A percentile compares a stretch with the other conserved stretches of the same genome.
Evolutionary conservation across 1,139 yeast species (phyloP).

Genomic region (Pichia sp.): DNA sequence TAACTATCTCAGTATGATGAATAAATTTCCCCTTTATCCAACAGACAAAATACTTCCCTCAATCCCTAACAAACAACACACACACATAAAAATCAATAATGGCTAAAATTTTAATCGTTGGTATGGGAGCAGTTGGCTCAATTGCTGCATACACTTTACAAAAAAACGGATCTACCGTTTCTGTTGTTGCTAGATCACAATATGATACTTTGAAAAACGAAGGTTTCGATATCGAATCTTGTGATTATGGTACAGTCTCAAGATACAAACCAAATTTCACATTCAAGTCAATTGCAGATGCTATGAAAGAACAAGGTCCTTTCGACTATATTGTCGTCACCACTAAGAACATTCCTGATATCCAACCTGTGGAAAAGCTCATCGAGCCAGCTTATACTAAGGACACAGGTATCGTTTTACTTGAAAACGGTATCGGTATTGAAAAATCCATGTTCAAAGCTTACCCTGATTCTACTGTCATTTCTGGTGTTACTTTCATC

Average conservation of each 20-base stretch:
- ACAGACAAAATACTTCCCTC: too few relatives aligned
- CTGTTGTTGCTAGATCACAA: conserved; percentile 68
- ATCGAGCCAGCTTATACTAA: conserved; percentile 53
- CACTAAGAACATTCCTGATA: conserved; percentile 75
- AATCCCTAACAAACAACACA: too few relatives aligned
- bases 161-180: conserved; percentile 49
- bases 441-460: conserved; percentile 57
- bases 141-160: conserved; percentile 63
- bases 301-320: conserved; percentile 38
- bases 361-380: conserved; percentile 55
- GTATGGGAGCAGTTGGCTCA: conserved; percentile 76
- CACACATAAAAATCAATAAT: too few relatives aligned
- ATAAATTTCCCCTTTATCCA: too few relatives aligned
- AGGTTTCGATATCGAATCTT: conserved; percentile 62
- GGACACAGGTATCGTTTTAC: conserved; percentile 54
- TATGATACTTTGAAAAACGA: conserved; percentile 47
- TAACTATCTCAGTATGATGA: too few relatives aligned
- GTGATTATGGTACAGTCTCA: conserved; percentile 56
- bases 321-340: conserved; percentile 69
- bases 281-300: conserved; percentile 33
- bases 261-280: conserved; percentile 55
- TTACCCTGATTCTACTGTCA: conserved; percentile 56
- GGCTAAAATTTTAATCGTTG: conserved; percentile 48
- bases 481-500: conserved; percentile 70
- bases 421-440: conserved; percentile 77